Evolutionary conservation across 768 basidiomycete species (phyloP).

Genomic region (Boletus subparvulus): DNA sequence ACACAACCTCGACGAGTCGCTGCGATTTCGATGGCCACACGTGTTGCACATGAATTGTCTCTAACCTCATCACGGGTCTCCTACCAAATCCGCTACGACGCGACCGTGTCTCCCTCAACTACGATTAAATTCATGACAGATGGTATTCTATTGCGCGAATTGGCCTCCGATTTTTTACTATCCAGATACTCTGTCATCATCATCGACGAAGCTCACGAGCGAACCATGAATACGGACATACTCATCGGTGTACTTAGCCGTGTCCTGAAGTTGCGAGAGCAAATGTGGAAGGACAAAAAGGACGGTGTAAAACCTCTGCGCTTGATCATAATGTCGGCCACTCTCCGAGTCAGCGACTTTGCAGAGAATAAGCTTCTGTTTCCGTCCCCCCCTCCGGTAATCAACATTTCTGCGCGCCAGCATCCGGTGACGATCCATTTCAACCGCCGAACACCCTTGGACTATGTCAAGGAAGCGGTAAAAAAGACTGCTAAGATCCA

Average conservation of each 20-base stretch:
- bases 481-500: conserved; percentile 93
- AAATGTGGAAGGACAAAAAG: conserved; percentile 80
- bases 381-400: conserved; percentile 80
- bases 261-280: conserved; percentile 84
- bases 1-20: conserved; percentile 98
- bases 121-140: conserved; percentile 99
- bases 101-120: conserved; percentile 85
- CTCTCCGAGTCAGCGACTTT: conserved; percentile 91
- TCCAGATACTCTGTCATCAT: conserved; percentile 91
- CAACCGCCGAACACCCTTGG: conserved; percentile 76
- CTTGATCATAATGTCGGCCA: conserved; percentile 98
- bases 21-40: conserved; percentile 92
- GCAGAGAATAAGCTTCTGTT: conserved; percentile 84
- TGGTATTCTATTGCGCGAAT: conserved; percentile 90
- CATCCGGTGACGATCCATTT: conserved; percentile 96
- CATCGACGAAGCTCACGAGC: conserved; percentile 97
- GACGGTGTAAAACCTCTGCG: conserved; percentile 81
- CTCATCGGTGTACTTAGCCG: conserved; percentile 95
- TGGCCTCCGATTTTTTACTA: conserved; percentile 92
- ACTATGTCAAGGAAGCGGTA: conserved; percentile 89
- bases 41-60: conserved; percentile 92
- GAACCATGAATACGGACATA: conserved; percentile 98
- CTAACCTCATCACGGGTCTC: conserved; percentile 80
- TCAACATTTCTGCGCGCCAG: conserved; percentile 86
- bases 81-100: conserved; percentile 97